A percentile compares a stretch with the other conserved stretches of the same genome.
phyloP scores from a whole-genome alignment of 1,139 yeast genomes.

The Candida pseudocylindracea region DNA sequence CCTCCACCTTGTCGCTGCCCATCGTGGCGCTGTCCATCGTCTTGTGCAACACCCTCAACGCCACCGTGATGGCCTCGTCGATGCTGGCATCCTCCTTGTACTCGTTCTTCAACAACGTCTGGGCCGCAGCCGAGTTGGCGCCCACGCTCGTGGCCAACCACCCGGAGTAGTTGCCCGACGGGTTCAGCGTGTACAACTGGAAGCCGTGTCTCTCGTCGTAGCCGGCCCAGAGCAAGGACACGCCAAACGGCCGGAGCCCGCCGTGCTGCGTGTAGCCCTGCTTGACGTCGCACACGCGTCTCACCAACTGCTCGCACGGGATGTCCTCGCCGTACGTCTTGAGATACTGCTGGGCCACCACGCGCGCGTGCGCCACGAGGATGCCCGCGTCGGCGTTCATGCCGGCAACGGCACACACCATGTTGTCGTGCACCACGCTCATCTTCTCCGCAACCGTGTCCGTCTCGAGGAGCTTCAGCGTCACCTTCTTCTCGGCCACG shows the following conservation, averaged over 20 bases:
- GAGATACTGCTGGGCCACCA: constrained; percentile 64
- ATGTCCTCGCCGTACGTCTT: constrained; percentile 78
- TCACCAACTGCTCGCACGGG: constrained; percentile 79
- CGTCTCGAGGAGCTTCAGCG: constrained; percentile 79
- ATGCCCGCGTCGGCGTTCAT: constrained; percentile 95
- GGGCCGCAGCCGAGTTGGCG: constrained; percentile 91
- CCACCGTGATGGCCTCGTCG: constrained; percentile 69
- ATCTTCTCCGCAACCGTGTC: constrained; percentile 88
- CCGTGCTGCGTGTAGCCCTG: constrained; percentile 99
- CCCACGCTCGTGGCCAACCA: constrained; percentile 98
- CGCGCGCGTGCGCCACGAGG: constrained; percentile 72
- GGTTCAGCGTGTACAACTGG: constrained; percentile 88
- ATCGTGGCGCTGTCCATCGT: constrained; percentile 82
- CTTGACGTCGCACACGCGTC: constrained; percentile 76
- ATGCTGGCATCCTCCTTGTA: constrained; percentile 65
- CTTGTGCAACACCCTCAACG: constrained; percentile 78
- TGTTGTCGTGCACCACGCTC: constrained; percentile 56
- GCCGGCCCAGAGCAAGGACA: constrained; percentile 89
- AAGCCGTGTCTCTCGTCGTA: constrained; percentile 77
- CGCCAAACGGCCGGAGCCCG: constrained; percentile 96
- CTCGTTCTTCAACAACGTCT: constrained; percentile 85
- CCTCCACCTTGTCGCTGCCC: constrained; percentile 75
- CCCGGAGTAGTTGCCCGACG: constrained; percentile 93
- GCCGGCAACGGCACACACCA: constrained; percentile 94
- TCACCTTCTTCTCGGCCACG: constrained; percentile 91